Evolutionary conservation across 2,329 filamentous ascomycete species (phyloP).

Genomic region (Thelonectria olida): DNA sequence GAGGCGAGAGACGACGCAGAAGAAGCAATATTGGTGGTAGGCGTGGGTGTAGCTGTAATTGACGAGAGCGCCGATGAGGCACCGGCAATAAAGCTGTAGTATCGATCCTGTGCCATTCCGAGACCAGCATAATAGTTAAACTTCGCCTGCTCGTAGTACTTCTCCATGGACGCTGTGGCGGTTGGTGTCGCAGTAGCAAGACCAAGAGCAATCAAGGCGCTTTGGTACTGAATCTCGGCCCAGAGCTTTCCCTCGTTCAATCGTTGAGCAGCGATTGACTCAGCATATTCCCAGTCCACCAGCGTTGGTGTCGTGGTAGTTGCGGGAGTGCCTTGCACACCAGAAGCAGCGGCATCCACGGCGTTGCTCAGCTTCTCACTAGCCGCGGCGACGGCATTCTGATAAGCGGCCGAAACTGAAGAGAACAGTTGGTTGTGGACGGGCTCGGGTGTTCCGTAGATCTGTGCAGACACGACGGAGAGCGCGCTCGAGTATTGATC

Average conservation of each 20-base stretch:
- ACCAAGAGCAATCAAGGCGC: conserved; percentile 72
- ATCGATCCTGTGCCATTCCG: conserved; percentile 80
- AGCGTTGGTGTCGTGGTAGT: conserved; percentile 51
- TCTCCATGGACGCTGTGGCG: conserved; percentile 60
- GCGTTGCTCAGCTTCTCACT: conserved; percentile 66
- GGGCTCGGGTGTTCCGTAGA: conserved; percentile 75
- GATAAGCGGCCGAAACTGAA: conserved; percentile 75
- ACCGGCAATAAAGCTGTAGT: conserved; percentile 77
- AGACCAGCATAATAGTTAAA: conserved; percentile 80
- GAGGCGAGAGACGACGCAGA: conserved; percentile 61
- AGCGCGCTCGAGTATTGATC: conserved; percentile 74
- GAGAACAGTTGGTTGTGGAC: conserved; percentile 74
- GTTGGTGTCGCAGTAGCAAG: conserved; percentile 67
- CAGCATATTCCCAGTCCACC: conserved; percentile 59
- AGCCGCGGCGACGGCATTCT: conserved; percentile 69
- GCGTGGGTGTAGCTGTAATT: conserved; percentile 67
- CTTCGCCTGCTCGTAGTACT: conserved; percentile 68
- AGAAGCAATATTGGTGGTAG: conserved; percentile 63
- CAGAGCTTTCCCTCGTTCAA: conserved; percentile 75
- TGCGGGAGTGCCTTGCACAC: conserved; percentile 58
- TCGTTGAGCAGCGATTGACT: conserved; percentile 74
- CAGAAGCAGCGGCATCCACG: conserved; percentile 61
- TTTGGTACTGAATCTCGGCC: conserved; percentile 77
- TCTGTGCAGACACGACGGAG: conserved; percentile 71
- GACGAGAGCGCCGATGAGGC: conserved; percentile 75